phyloP scores from a whole-genome alignment of 768 basidiomycete genomes.

The Leccinum aurantiacum region DNA sequence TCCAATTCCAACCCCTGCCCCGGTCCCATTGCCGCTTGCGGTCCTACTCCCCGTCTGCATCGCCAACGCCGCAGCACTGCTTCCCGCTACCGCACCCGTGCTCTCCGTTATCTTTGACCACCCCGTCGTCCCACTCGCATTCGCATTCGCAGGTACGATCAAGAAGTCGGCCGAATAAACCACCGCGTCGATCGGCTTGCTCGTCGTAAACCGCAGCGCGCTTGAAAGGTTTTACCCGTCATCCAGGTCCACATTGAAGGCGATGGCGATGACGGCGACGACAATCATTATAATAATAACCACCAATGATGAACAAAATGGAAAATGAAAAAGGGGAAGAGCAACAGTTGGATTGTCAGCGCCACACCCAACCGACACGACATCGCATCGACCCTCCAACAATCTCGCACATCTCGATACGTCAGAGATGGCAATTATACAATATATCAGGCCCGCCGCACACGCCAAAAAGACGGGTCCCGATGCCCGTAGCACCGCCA shows the following conservation, averaged over 20 bases:
- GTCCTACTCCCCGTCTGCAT: conserved; percentile 7
- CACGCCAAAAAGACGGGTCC: background rate
- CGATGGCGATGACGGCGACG: background rate
- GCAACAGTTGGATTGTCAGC: conserved; percentile 1
- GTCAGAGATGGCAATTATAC: background rate
- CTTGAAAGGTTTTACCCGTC: conserved; percentile 8
- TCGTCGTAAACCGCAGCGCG: conserved; percentile 35
- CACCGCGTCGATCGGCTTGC: conserved; percentile 24
- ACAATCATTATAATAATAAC: background rate
- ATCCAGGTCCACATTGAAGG: background rate
- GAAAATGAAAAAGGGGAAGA: background rate
- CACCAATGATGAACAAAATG: background rate
- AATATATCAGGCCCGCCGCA: background rate
- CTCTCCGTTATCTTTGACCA: background rate
- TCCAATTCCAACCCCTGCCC: background rate
- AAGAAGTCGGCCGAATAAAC: conserved; percentile 55
- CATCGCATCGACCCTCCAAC: background rate
- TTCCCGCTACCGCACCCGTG: background rate
- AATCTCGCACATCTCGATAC: conserved; percentile 14
- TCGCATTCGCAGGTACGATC: conserved; percentile 33
- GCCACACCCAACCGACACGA: background rate
- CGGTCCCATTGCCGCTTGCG: background rate
- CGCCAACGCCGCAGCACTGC: conserved; percentile 4
- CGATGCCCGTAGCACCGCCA: conserved; percentile 11
- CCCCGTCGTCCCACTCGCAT: conserved; percentile 9